A percentile compares a stretch with the other conserved stretches of the same genome.
These are phyloP conservation scores for Punica granatum DNA, from an alignment of 345 rosid genomes.

Conservation along the genomic window DNA sequence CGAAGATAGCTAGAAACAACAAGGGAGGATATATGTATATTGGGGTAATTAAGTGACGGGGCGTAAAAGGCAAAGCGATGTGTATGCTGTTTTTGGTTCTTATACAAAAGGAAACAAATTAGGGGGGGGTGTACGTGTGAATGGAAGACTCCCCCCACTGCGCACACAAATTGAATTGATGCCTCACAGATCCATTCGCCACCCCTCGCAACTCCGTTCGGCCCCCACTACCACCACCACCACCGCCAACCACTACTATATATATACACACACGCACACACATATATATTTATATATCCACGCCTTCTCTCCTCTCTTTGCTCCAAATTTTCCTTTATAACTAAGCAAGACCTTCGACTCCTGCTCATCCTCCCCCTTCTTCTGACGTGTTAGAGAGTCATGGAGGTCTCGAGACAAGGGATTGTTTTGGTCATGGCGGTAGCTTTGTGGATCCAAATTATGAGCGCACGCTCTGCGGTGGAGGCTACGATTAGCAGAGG, in stretches of 20 bases:
- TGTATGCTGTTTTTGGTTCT: neutral
- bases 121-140: too few species aligned
- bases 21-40: too few species aligned
- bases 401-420: neutral
- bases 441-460: constrained; percentile 8
- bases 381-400: neutral
- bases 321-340: too few species aligned
- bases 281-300: too few species aligned
- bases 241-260: too few species aligned
- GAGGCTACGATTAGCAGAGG: constrained; percentile 19
- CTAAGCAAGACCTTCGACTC: neutral
- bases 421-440: constrained; percentile 4
- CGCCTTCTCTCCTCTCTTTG: too few species aligned
- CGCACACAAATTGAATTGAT: neutral
- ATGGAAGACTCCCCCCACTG: neutral
- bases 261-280: too few species aligned
- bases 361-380: neutral
- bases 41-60: neutral
- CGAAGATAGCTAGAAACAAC: too few species aligned
- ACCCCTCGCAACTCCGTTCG: neutral
- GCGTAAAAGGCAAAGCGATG: neutral
- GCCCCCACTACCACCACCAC: neutral
- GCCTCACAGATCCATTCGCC: neutral
- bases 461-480: constrained; percentile 13
- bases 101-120: too few species aligned